Base-by-base conservation (phyloP, 257 asterid genomes). In the Nicotiana paniculata region DNA sequence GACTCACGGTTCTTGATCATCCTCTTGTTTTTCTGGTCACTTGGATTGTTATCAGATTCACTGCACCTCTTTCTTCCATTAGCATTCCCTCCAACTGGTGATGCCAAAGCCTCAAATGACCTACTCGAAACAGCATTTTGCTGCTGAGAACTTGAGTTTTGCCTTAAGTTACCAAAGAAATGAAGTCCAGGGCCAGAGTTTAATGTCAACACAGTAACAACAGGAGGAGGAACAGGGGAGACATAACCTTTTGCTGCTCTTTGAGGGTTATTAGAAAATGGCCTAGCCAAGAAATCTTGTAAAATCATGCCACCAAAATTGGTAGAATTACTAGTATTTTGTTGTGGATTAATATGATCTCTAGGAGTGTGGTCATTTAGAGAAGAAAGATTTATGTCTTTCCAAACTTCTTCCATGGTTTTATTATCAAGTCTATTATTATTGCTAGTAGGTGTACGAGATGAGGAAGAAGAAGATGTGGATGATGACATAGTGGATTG, bases 1-100 rank as follows among this genome's bases (percentile, higher is more conserved):
- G 97, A 92, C 88, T 93, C 97, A 0, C 97, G 90, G 89, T 93
- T 93, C 92, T 93, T 93, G 87, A 93, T 93, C 97, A 93, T 92
- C 11, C 97, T 90, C 91, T 91, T 91, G 51, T 83, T 90, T 17
- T 93, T 88, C 35, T 88, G 88, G 77, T 89, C 95, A 33, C 85
- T 82, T 80, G 90, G 82, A 68, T 75, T 76, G 53, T 77, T 33
- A 7, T 65, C 88, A 3, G 65, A 59, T 0, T 84, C 90, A 35
- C 81, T 84, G 43, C 62, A 62, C 83, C 95, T 84, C 86, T 90
- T 91, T 81, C 67, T 88, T 54, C 82, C 82, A 11, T 37, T 62
- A 18, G 30, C 53, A 13, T 51, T 43, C 48, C 11, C 28, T 32
- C 35, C 37, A 18, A 18, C 10, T 51, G 81, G 67, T 32, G 78